Evolutionary conservation across 306 rosid genomes (phyloP).

Genomic region (Begonia loranthoides): DNA sequence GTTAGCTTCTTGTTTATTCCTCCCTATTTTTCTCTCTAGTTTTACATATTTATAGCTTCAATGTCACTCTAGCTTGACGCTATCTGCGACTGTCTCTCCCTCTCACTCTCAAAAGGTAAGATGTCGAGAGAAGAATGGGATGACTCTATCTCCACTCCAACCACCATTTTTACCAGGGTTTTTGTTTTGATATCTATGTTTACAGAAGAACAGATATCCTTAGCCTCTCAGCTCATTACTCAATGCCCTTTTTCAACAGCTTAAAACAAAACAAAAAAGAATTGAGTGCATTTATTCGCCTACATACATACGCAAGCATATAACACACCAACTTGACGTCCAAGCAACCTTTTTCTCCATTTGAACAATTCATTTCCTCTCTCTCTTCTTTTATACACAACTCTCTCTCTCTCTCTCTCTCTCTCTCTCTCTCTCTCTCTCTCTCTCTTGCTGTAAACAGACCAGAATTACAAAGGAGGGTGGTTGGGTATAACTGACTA

Average conservation of each 20-base stretch:
- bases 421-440: conserved; percentile 10
- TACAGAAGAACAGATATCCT: not conserved
- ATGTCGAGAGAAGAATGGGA: conserved; percentile 35
- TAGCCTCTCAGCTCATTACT: no score
- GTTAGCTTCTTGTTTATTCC: no score
- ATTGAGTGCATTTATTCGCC: not conserved
- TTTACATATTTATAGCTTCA: conserved; percentile 26
- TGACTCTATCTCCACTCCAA: conserved; percentile 72
- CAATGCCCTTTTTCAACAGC: no score
- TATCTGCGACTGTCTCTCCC: conserved; percentile 28
- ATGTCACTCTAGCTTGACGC: conserved; percentile 60
- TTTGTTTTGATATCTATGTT: not conserved
- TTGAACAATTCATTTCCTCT: not conserved
- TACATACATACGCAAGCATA: conserved; percentile 24
- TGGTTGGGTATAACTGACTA: no score
- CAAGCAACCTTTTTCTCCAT: conserved; percentile 45
- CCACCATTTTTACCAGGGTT: conserved; percentile 10
- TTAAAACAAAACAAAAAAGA: not conserved
- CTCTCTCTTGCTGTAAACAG: conserved; percentile 5
- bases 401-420: conserved; percentile 13
- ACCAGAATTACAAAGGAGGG: not conserved
- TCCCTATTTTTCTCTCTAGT: no score
- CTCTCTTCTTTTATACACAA: no score
- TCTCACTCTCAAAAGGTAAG: conserved; percentile 40
- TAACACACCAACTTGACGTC: conserved; percentile 31